Conservation (phyloP, 2,329 filamentous ascomycete genomes). For the Parascedosporium putredinis region DNA sequence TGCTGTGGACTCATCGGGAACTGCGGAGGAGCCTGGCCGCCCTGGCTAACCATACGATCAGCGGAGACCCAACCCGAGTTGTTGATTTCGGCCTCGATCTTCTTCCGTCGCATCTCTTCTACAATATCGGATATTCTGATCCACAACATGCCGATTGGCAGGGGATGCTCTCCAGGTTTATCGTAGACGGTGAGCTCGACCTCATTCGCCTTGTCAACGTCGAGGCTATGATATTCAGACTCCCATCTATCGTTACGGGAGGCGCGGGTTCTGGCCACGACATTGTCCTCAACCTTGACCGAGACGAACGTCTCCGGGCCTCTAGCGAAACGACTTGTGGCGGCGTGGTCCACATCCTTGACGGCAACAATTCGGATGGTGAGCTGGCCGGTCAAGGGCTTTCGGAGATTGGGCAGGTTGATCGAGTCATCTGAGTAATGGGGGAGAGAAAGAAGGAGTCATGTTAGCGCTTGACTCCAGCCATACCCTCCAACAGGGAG, state of each 20-base stretch:
- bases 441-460: background rate
- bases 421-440: slow-evolving; percentile 94
- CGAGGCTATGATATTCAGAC: slow-evolving; percentile 80
- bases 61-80: slow-evolving; percentile 94
- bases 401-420: slow-evolving; percentile 87
- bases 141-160: slow-evolving; percentile 93
- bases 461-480: background rate
- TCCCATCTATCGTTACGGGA: slow-evolving; percentile 86
- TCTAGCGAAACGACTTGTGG: slow-evolving; percentile 72
- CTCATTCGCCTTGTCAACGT: slow-evolving; percentile 97
- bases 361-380: slow-evolving; percentile 79
- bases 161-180: slow-evolving; percentile 79
- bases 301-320: slow-evolving; percentile 92
- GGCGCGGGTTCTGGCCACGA: slow-evolving; percentile 77
- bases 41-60: slow-evolving; percentile 70
- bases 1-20: slow-evolving; percentile 43
- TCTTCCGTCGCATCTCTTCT: slow-evolving; percentile 94
- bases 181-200: slow-evolving; percentile 97
- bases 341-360: slow-evolving; percentile 88
- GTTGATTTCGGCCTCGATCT: slow-evolving; percentile 91
- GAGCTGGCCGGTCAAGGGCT: slow-evolving; percentile 87
- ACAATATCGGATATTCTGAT: slow-evolving; percentile 93
- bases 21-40: slow-evolving; percentile 37
- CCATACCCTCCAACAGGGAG: background rate
- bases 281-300: slow-evolving; percentile 90